Conservation (phyloP, 2,329 filamentous ascomycete genomes). For the Akanthomyces dipterigenus region DNA sequence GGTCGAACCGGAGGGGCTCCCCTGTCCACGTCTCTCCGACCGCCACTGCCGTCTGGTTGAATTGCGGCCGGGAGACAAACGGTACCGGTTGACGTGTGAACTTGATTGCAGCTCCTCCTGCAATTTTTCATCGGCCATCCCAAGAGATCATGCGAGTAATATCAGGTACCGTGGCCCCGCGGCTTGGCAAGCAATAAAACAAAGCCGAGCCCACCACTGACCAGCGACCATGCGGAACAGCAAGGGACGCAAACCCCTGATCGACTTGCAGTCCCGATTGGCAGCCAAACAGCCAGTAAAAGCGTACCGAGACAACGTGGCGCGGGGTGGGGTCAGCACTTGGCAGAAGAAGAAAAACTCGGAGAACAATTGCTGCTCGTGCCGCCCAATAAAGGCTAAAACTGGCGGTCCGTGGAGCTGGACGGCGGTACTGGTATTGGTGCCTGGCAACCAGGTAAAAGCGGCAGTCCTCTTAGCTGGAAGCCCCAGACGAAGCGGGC, state of each 20-base stretch:
- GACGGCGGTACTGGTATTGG: not conserved
- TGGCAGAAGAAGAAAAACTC: not conserved
- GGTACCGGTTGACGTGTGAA: not conserved
- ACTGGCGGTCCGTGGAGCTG: not conserved
- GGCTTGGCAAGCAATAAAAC: not conserved
- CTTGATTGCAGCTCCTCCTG: not conserved
- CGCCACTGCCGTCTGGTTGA: not conserved
- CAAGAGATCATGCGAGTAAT: not conserved
- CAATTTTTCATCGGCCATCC: not conserved
- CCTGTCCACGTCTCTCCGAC: not conserved
- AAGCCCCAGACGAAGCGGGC: not conserved
- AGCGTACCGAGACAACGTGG: not conserved
- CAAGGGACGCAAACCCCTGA: constrained; percentile 9
- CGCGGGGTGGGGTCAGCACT: not conserved
- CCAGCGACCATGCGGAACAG: not conserved
- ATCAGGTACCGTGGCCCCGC: not conserved
- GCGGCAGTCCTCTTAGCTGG: not conserved
- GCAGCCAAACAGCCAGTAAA: not conserved
- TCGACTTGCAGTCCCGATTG: not conserved
- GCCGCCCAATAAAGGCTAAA: not conserved
- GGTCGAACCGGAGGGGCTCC: constrained; percentile 8
- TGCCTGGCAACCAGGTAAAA: not conserved
- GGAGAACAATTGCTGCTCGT: not conserved
- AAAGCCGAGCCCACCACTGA: not conserved
- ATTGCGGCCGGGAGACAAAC: not conserved